Base-by-base conservation (phyloP, 2,329 filamentous ascomycete genomes). In the Thielaviopsis ethacetica region DNA sequence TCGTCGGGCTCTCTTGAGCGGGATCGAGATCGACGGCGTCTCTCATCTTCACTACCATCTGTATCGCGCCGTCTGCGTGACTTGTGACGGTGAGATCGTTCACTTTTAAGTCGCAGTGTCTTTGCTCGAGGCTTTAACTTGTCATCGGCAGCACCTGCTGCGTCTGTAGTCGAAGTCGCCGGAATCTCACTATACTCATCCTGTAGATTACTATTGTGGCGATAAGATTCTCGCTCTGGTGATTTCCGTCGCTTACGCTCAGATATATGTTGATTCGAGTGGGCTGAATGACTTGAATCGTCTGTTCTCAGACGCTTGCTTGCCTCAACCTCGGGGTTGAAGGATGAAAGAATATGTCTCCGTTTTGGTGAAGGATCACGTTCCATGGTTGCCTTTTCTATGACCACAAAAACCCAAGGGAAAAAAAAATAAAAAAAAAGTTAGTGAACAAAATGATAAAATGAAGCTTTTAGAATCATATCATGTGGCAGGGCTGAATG, bases 341-440 rank as follows among this genome's bases (percentile, higher is more conserved):
- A 74, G 6, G 75, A 78, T 6, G 73, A 74, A 19, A 78, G 68
- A 21, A 78, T 76, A 52, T 73, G 74, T n/a, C 74, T 73, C 65
- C 76, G 67, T 63, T 67, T 69, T 30, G 72, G 69, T 26, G 72
- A 73, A 15, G 47, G 30, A n/a, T 54, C 54, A 17, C 49, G 57
- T 26, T 62, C 58, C 47, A 62, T 61, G 27, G 50, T 54, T 27
- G 3, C 21, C n/a, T 49, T 10, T 49, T 26, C 12, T 15, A 12
- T 52, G 17, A 9, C n/a, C 49, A 51, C 24, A 6, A 6, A 26
- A 26, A 26, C 6, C 6, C 24, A 24, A 9, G 5, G 5, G 13
- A 13, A 12, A 13, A 41, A 17, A 12, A 41, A n/a, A 44, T n/a
- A 17, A 17, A 15, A 6, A 10, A 15, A 44, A 44, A n/a, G n/a